Evolutionary conservation across 805 yeast species (phyloP), one percentile per base, ranked within the genome.

Genomic region (Scheffersomyces amazonensis): DNA sequence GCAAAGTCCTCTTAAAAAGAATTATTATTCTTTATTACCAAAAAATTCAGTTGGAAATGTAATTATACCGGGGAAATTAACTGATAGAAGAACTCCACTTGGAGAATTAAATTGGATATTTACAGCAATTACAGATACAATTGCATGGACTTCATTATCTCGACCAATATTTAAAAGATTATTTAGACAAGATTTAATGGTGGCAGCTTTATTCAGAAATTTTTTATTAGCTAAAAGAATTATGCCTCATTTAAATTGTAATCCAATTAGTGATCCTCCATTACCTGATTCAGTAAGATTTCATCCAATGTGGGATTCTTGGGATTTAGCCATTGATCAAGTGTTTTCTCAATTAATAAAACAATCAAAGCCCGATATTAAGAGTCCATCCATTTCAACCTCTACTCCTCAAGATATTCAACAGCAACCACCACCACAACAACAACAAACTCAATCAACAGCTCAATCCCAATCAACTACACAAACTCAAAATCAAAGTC

Each of bases 41-140:
- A 62, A 58, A 36, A 73, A 75, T 46, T 62, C 74, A 29, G 64
- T 69, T 16, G 82, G 81, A 0, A 73, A 71, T 43, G 75, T 90
- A 28, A 74, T 77, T 24, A 87, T 91, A 12, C 97, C 98, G 0
- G 98, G 98, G 1, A 82, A 85, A 46, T 67, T 89, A 33, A 86
- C 96, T 2, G 99, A 93, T 56, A 75, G 98, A 54, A 73, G 96
- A 44, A 93, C 98, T 0, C 97, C 98, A 1, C 64, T 93, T 31
- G 99, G 99, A 24, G 99, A 93, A 57, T 72, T 93, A 38, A 89
- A 88, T 58, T 93, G 98, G 97, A 91, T 93, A 23, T 93, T 91
- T 62, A 93, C 97, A 1, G 97, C 99, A 2, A 88, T 93, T 28
- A 91, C 98, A 3, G 99, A 93, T 60, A 91, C 98, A 0, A 91